Evolutionary conservation across 2,329 filamentous ascomycete species (phyloP).

Genomic region (Colletotrichum paranaense): DNA sequence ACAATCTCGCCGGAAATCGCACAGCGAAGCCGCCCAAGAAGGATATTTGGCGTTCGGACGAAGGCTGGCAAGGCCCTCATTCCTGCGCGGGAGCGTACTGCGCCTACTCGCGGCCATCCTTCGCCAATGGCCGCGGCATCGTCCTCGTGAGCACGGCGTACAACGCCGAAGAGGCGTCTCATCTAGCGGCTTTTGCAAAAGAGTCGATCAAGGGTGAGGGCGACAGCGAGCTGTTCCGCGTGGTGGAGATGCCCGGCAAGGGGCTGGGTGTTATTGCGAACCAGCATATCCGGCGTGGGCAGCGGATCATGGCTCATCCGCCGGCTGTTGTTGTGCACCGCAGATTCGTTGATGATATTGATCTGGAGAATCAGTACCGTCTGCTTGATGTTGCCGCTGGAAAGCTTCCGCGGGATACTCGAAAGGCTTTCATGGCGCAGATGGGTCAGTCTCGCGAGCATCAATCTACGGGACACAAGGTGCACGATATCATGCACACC

Average conservation of each 20-base stretch:
- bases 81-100: slow-evolving; percentile 41
- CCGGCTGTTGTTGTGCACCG: slow-evolving; percentile 44
- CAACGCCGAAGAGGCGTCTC: slow-evolving; percentile 29
- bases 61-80: slow-evolving; percentile 33
- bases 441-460: slow-evolving; percentile 38
- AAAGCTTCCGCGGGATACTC: slow-evolving; percentile 38
- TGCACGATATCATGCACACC: slow-evolving; percentile 44
- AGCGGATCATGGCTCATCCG: slow-evolving; percentile 45
- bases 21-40: slow-evolving; percentile 25
- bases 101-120: slow-evolving; percentile 48
- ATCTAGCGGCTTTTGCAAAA: slow-evolving; percentile 7
- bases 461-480: slow-evolving; percentile 40
- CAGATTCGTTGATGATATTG: slow-evolving; percentile 37
- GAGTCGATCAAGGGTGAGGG: not conserved
- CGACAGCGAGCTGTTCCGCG: slow-evolving; percentile 9
- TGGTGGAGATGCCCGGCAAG: slow-evolving; percentile 42
- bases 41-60: slow-evolving; percentile 32
- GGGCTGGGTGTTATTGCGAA: slow-evolving; percentile 46
- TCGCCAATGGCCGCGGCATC: slow-evolving; percentile 51
- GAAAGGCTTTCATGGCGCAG: slow-evolving; percentile 40
- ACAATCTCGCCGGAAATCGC: slow-evolving; percentile 1
- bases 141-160: slow-evolving; percentile 49
- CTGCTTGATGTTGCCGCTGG: slow-evolving; percentile 42
- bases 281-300: slow-evolving; percentile 43
- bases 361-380: slow-evolving; percentile 39